Evolutionary conservation across 1,284 basidiomycete genomes (phyloP).

Genomic region (Gymnopus androsaceus): DNA sequence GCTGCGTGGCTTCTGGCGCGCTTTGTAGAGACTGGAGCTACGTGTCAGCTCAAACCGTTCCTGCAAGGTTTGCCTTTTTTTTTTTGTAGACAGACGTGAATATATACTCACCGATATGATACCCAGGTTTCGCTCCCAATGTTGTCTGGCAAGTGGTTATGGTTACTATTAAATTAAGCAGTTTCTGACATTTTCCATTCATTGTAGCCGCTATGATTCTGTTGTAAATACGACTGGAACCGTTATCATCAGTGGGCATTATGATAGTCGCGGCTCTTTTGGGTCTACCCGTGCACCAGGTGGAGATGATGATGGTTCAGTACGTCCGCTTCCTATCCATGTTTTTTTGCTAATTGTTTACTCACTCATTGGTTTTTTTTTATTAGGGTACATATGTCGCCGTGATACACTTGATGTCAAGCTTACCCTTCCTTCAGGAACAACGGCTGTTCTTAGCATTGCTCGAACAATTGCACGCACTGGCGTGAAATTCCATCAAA

Average conservation of each 20-base stretch:
- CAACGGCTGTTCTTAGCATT: conserved; percentile 73
- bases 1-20: conserved; percentile 74
- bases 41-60: conserved; percentile 69
- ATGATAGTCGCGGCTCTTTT: conserved; percentile 86
- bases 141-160: conserved; percentile 72
- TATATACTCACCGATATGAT: too few relatives aligned
- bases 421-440: conserved; percentile 31
- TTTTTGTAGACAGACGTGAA: too few relatives aligned
- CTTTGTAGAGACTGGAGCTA: conserved; percentile 74
- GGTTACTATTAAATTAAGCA: neutral
- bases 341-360: too few relatives aligned
- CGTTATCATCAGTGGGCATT: conserved; percentile 79
- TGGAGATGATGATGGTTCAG: conserved; percentile 19
- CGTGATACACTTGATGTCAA: neutral
- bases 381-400: conserved; percentile 20
- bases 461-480: conserved; percentile 67
- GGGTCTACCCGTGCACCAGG: conserved; percentile 74
- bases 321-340: too few relatives aligned
- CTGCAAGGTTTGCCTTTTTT: too few relatives aligned
- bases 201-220: conserved; percentile 53
- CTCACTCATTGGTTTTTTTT: too few relatives aligned
- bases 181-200: neutral
- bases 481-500: conserved; percentile 63
- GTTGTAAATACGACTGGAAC: conserved; percentile 54
- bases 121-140: conserved; percentile 83